Evolutionary conservation across 495 filamentous ascomycete genomes (phyloP), one percentile per base, ranked within the genome.

Genomic region (Mycothermus thermophilus): DNA sequence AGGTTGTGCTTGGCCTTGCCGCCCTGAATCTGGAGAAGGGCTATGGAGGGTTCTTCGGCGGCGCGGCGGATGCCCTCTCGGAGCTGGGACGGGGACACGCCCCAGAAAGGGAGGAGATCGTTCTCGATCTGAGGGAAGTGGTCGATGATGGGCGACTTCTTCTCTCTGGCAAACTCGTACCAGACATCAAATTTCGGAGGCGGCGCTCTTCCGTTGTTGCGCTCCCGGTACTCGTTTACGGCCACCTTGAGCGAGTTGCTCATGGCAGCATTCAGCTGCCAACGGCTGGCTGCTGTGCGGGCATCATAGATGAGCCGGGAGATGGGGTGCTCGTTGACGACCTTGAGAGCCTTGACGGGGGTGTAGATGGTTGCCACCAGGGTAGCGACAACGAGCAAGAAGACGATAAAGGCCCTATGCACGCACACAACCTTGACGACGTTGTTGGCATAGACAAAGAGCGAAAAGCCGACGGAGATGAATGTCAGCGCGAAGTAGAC

Each of bases 101-200:
- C 75, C 72, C 80, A 84, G 44, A 86, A 90, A 0, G 82, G 82
- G 2, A 69, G 60, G 3, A 92, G 52, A 37, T 83, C 72, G 6
- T 66, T 58, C 38, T 79, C 64, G 7, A 90, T 83, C 35, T 77
- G 74, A 41, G 81, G 75, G 41, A 79, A 88, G 40, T 80, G 71
- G 41, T 93, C 83, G 40, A 87, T 69, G 8, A 85, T 59, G 8
- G 74, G 55, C 2, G 81, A 80, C 5, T 66, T 67, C 27, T 69
- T 71, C 8, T 58, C 58, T 15, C 54, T 69, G 6, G 83, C 79
- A 52, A 77, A 87, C 24, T 77, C 59, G 46, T 74, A 86, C 83
- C 83, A 88, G 38, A 69, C 53, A 44, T 82, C 74, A 41, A 82
- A 83, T 28, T 71, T 59, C 0, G 66, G 62, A 40, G 79, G 79